Evolutionary conservation across 2,329 filamentous ascomycete genomes (phyloP).

Genomic region (Aspergillus ochraceus): DNA sequence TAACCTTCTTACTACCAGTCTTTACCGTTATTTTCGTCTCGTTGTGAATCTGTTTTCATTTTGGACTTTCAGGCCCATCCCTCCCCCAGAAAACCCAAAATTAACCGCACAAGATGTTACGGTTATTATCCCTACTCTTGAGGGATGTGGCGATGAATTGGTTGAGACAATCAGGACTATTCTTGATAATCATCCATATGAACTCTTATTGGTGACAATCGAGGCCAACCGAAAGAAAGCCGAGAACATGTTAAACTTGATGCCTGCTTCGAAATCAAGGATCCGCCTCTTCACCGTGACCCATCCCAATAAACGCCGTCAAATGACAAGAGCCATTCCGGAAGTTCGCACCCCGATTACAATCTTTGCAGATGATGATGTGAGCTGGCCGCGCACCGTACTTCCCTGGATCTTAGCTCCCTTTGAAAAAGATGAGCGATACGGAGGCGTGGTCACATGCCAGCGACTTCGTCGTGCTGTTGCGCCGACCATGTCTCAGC

Average conservation of each 20-base stretch:
- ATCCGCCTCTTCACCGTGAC: constrained; percentile 74
- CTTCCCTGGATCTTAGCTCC: constrained; percentile 91
- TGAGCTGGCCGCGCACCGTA: constrained; percentile 83
- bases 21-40: constrained; percentile 84
- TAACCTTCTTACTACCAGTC: constrained; percentile 50
- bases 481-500: constrained; percentile 58
- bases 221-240: constrained; percentile 72
- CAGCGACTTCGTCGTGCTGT: constrained; percentile 76
- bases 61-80: constrained; percentile 82
- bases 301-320: constrained; percentile 92
- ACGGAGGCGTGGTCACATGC: constrained; percentile 89
- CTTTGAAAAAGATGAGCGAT: constrained; percentile 73
- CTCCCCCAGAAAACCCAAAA: constrained; percentile 76
- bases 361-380: constrained; percentile 93
- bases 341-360: constrained; percentile 81
- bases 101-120: constrained; percentile 83
- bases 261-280: constrained; percentile 61
- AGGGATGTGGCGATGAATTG: constrained; percentile 81
- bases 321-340: constrained; percentile 88
- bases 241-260: constrained; percentile 57
- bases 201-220: constrained; percentile 84
- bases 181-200: constrained; percentile 57
- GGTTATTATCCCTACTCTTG: constrained; percentile 89
- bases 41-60: constrained; percentile 83
- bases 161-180: constrained; percentile 70